Evolutionary conservation across 257 asterid genomes (phyloP), one percentile per base, ranked within the genome.

Genomic region (Buddleja alternifolia): DNA sequence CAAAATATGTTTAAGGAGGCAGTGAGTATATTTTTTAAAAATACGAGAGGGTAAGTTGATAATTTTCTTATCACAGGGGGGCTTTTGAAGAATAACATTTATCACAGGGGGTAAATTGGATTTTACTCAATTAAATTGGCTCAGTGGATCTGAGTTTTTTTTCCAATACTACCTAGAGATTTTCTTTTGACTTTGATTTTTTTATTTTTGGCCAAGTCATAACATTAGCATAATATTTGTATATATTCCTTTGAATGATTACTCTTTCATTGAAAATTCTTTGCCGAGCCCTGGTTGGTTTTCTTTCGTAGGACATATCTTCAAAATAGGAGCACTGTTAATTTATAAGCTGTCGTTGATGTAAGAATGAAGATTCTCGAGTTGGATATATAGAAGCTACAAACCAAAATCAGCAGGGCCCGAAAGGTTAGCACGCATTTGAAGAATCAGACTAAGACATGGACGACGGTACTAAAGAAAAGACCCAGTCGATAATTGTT

Each of bases 401-500:
- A 29, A 60, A 32, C 11, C 72, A 37, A 44, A 52, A 47, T 45
- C 24, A 66, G 14, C 24, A 9, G 34, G 34, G 48, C 55, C 9
- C 14, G 48, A 19, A 36, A 59, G 63, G 70, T 44, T 54, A 12
- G 24, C 54, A 29, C 34, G 25, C 65, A 29, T 29, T 42, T 19
- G 46, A 14, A 47, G 61, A 72, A 24, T 7, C 45, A 0, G 52
- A 21, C 37, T 19, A 46, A 36, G 48, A 39, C 46, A 90, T 88
- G 96, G 87, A 79, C 67, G 90, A 88, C 60, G 66, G 42, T 6
- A 71, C 75, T 25, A 68, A 75, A 66, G 83, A 78, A 53, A 75
- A 36, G 71, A 63, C 41, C 41, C 75, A 70, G 36, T 63, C 86
- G 19, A 61, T 71, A 11, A 41, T 63, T 51, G 63, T 66, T 57